phyloP scores from a whole-genome alignment of 2,329 filamentous ascomycete species.

The Hymenoscyphus occultus region DNA sequence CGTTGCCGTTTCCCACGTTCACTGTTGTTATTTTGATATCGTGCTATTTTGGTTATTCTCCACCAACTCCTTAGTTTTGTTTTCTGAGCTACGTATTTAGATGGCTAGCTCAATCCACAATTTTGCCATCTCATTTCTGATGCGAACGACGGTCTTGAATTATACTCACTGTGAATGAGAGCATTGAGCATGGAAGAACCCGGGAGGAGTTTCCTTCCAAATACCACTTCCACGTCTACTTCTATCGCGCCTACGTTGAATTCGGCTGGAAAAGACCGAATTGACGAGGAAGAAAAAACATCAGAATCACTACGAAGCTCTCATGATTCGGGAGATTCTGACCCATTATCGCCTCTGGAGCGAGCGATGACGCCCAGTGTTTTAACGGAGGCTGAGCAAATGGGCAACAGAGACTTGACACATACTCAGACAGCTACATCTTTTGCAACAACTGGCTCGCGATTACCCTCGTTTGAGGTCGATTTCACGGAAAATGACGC shows the following conservation, averaged over 20 bases:
- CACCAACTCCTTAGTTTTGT: neutral
- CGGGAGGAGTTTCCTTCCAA: neutral
- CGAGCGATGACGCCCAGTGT: slow-evolving; percentile 40
- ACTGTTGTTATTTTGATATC: neutral
- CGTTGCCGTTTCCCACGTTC: neutral
- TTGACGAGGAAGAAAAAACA: slow-evolving; percentile 22
- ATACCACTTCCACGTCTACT: slow-evolving; percentile 9
- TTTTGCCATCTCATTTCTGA: neutral
- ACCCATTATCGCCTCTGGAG: slow-evolving; percentile 39
- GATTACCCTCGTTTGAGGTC: slow-evolving; percentile 64
- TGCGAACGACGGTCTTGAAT: neutral
- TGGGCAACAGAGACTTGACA: slow-evolving; percentile 37
- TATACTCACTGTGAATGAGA: neutral
- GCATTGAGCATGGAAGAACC: slow-evolving; percentile 5
- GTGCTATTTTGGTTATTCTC: neutral
- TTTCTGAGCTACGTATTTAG: neutral
- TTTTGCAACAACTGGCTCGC: slow-evolving; percentile 43
- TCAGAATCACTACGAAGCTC: slow-evolving; percentile 21
- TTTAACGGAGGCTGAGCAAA: slow-evolving; percentile 41
- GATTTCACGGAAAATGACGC: slow-evolving; percentile 64
- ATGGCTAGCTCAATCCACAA: neutral
- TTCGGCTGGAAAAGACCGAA: slow-evolving; percentile 15
- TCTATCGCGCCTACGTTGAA: slow-evolving; percentile 3
- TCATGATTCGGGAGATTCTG: slow-evolving; percentile 28
- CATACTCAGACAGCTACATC: slow-evolving; percentile 43